phyloP scores from a whole-genome alignment of 2,329 filamentous ascomycete genomes.

The Pseudogymnoascus sp. region DNA sequence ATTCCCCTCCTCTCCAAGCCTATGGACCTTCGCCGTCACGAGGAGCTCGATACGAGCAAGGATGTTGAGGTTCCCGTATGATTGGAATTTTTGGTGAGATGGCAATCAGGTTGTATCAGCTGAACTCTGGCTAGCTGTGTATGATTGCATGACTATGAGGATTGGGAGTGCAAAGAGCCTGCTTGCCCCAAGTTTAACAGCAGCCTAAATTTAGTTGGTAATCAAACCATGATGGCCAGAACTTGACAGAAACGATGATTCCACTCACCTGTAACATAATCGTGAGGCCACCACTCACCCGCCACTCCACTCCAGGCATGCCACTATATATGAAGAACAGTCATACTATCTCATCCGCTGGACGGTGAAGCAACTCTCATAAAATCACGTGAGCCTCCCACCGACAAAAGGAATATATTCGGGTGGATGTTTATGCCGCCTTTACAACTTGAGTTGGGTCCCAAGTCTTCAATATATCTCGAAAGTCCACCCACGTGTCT shows the following conservation, averaged over 20 bases:
- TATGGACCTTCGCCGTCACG: constrained; percentile 63
- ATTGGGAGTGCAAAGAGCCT: neutral
- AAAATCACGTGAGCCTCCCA: too few relatives aligned
- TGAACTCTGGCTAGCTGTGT: neutral
- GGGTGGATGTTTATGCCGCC: too few relatives aligned
- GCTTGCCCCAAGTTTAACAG: neutral
- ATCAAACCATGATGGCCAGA: neutral
- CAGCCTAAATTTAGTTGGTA: neutral
- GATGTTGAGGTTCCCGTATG: constrained; percentile 39
- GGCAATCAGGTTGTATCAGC: neutral
- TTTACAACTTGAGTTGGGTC: too few relatives aligned
- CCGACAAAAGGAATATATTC: too few relatives aligned
- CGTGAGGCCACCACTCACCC: neutral
- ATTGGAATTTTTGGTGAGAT: neutral
- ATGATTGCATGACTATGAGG: neutral
- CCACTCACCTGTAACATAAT: neutral
- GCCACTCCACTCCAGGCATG: neutral
- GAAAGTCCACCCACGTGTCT: too few relatives aligned
- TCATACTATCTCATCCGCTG: too few relatives aligned
- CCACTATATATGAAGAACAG: too few relatives aligned
- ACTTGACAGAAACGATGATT: neutral
- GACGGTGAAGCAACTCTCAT: too few relatives aligned
- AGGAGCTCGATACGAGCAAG: constrained; percentile 57
- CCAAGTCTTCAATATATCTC: too few relatives aligned
- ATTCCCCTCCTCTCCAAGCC: constrained; percentile 59